phyloP scores from a whole-genome alignment of 768 basidiomycete species.

The Lanmaoa rubissima region DNA sequence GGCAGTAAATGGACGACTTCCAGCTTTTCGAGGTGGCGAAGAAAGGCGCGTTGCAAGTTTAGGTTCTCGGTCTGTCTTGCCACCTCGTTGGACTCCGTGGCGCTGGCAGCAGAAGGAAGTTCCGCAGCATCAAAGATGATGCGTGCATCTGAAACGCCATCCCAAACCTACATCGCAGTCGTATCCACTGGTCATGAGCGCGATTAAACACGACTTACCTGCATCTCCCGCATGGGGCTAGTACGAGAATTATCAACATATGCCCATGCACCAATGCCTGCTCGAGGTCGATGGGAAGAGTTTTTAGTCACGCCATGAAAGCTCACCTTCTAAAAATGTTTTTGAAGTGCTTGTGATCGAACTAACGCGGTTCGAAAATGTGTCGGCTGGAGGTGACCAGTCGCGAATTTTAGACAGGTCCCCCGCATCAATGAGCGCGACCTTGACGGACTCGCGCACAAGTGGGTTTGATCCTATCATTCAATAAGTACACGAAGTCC shows the following conservation, averaged over 20 bases:
- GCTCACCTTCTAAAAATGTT: conserved; percentile 60
- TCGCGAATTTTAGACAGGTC: conserved; percentile 64
- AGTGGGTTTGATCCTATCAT: conserved; percentile 50
- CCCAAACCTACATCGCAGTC: no score
- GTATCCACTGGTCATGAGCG: no score
- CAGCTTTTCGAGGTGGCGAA: no score
- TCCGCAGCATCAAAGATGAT: no score
- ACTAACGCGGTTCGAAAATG: conserved; percentile 82
- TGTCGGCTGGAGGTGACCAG: conserved; percentile 57
- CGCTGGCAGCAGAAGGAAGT: no score
- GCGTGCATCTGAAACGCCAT: no score
- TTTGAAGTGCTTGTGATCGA: conserved; percentile 79
- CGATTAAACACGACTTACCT: conserved; percentile 44
- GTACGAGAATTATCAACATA: conserved; percentile 69
- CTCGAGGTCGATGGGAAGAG: not conserved
- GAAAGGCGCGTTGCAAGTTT: no score
- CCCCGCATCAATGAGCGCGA: conserved; percentile 80
- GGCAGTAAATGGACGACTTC: no score
- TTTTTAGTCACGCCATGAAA: not conserved
- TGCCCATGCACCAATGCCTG: conserved; percentile 85
- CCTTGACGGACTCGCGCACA: conserved; percentile 51
- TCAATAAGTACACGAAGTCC: not conserved
- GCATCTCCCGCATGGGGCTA: conserved; percentile 78
- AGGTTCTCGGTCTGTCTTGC: no score
- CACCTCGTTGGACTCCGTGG: no score